Conservation (phyloP, 371 early-diverging fungal species). For the Amoeboaphelidium occidentale region DNA sequence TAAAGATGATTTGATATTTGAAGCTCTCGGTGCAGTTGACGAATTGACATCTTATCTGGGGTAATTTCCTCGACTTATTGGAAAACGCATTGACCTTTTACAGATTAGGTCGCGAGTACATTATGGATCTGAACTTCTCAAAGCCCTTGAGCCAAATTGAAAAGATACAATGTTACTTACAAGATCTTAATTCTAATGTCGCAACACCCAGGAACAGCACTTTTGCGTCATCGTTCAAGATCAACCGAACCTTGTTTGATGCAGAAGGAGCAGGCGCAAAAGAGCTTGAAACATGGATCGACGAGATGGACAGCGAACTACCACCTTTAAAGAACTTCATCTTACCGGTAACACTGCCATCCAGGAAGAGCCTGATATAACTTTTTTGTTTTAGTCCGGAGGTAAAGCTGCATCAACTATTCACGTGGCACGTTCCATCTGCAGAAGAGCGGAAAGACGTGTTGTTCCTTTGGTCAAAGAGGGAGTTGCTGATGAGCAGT, state of each 20-base stretch:
- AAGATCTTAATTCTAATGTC: constrained; percentile 66
- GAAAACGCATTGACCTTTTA: neutral
- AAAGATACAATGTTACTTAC: constrained; percentile 64
- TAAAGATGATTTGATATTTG: constrained; percentile 69
- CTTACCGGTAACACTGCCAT: constrained; percentile 29
- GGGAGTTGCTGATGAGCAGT: constrained; percentile 27
- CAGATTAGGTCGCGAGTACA: neutral
- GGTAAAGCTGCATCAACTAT: constrained; percentile 38
- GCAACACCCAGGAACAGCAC: constrained; percentile 57
- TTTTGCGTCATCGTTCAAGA: neutral
- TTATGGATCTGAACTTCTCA: neutral
- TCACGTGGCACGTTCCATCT: constrained; percentile 43
- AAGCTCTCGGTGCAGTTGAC: constrained; percentile 63
- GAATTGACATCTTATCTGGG: constrained; percentile 39
- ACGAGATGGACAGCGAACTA: constrained; percentile 36
- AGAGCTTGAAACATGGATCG: constrained; percentile 66
- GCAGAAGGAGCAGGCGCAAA: constrained; percentile 22
- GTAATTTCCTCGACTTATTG: constrained; percentile 7
- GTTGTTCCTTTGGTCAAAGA: constrained; percentile 45
- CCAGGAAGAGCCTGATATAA: constrained; percentile 7
- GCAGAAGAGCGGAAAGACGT: constrained; percentile 61
- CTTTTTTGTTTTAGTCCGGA: constrained; percentile 25
- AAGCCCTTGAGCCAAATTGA: neutral
- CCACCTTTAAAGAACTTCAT: constrained; percentile 63
- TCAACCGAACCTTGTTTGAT: constrained; percentile 51